A percentile compares a stretch with the other conserved stretches of the same genome.
These are phyloP conservation scores for Morella rubra DNA, from an alignment of 306 rosid species.

Conservation along the genomic window DNA sequence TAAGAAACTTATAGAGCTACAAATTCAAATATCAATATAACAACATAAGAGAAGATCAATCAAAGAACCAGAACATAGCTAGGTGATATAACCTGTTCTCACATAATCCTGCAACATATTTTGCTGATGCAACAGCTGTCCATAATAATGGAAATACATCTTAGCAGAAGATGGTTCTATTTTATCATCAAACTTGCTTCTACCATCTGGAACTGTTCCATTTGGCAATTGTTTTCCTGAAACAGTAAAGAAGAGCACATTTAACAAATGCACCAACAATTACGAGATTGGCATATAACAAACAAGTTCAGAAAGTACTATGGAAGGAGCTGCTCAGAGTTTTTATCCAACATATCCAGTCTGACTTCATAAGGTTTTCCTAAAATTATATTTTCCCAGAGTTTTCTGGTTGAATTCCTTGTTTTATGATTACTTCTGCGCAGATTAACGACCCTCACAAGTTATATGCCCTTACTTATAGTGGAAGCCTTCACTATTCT, in stretches of 20 bases:
- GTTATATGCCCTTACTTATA: not conserved
- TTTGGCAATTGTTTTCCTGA: conserved; percentile 57
- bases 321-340: too few species aligned
- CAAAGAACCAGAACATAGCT: conserved; percentile 14
- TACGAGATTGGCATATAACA: not conserved
- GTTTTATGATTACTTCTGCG: not conserved
- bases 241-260: conserved; percentile 2
- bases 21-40: not conserved
- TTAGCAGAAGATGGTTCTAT: conserved; percentile 92
- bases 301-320: not conserved
- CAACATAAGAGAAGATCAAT: not conserved
- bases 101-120: conserved; percentile 97
- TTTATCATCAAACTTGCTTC: conserved; percentile 89
- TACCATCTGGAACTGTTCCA: conserved; percentile 51
- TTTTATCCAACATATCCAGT: not conserved
- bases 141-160: conserved; percentile 97
- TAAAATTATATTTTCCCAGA: not conserved
- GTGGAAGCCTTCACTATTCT: not conserved
- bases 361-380: not conserved
- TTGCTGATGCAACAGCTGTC: conserved; percentile 92
- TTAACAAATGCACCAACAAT: not conserved
- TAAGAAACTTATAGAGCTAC: not conserved
- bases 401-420: not conserved
- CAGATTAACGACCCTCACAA: not conserved
- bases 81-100: conserved; percentile 70